Evolutionary conservation across 305 asterid species (phyloP).

Genomic region (Ilex paraguariensis): DNA sequence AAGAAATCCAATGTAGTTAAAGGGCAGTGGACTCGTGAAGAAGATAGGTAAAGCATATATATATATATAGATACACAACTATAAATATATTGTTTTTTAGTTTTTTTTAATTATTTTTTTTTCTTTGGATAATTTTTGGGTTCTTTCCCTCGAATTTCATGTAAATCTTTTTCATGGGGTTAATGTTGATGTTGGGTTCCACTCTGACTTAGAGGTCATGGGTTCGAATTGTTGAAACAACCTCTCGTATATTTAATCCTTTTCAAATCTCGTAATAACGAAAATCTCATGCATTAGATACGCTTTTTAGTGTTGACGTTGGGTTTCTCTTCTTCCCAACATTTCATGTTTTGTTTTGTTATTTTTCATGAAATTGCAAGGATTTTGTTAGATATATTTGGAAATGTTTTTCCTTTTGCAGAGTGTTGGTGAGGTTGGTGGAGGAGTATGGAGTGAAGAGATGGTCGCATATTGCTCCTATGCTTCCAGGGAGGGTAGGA

Average conservation of each 20-base stretch:
- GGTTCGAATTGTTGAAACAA: too few species aligned
- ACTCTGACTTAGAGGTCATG: too few species aligned
- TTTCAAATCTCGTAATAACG: too few species aligned
- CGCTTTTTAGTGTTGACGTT: not conserved
- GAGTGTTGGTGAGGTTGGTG: conserved; percentile 54
- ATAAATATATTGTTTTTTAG: too few species aligned
- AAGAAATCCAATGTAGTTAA: conserved; percentile 33
- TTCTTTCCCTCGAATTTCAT: too few species aligned
- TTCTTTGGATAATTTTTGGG: not conserved
- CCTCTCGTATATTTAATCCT: too few species aligned
- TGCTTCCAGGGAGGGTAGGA: conserved; percentile 63
- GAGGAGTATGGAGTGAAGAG: conserved; percentile 57
- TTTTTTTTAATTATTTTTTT: not conserved
- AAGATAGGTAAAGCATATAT: conserved; percentile 49
- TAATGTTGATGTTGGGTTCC: too few species aligned
- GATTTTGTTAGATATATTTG: not conserved
- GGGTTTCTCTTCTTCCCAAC: not conserved
- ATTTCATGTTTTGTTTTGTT: not conserved
- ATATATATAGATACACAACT: too few species aligned
- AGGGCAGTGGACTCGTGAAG: conserved; percentile 73
- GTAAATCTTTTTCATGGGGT: too few species aligned
- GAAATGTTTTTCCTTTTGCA: conserved; percentile 6
- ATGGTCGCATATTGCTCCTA: conserved; percentile 68
- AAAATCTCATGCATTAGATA: too few species aligned
- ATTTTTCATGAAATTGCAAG: not conserved